These are phyloP conservation scores for Acarospora socialis DNA, from an alignment of 2,329 filamentous ascomycete species.

Conservation along the genomic window DNA sequence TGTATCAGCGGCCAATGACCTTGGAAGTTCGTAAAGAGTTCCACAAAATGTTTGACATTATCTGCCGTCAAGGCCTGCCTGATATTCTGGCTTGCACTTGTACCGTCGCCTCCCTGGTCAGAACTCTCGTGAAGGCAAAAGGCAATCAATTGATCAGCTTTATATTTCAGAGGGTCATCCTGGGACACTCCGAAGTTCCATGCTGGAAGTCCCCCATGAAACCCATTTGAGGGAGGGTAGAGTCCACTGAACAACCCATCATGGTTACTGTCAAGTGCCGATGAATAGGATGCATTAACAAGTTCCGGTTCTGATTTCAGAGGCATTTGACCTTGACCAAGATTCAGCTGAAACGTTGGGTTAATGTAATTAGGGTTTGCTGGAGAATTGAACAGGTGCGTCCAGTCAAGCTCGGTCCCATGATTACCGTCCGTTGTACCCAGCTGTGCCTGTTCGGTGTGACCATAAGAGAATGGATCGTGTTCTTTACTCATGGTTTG, in stretches of 20 bases:
- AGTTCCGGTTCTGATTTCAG: too few relatives aligned
- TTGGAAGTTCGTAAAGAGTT: conserved; percentile 58
- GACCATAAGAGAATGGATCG: too few relatives aligned
- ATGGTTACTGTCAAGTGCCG: too few relatives aligned
- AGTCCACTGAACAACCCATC: background rate
- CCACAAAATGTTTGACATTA: conserved; percentile 56
- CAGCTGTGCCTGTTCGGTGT: too few relatives aligned
- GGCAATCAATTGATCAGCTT: conserved; percentile 35
- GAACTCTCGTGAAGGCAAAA: conserved; percentile 45
- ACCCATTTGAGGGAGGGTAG: conserved; percentile 23
- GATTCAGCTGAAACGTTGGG: too few relatives aligned
- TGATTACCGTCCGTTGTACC: too few relatives aligned
- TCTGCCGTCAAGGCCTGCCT: conserved; percentile 47
- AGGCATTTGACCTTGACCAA: too few relatives aligned
- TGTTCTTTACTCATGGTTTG: too few relatives aligned
- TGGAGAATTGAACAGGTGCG: too few relatives aligned
- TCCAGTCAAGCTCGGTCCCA: too few relatives aligned
- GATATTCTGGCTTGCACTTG: conserved; percentile 40
- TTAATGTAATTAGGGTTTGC: too few relatives aligned
- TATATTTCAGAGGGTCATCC: conserved; percentile 32
- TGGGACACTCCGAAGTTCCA: conserved; percentile 35
- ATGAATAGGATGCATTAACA: too few relatives aligned
- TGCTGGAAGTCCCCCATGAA: conserved; percentile 29
- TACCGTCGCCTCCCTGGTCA: conserved; percentile 41
- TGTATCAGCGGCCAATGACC: conserved; percentile 61